Percentiles rank a stretch among this genome's conserved stretches.
Evolutionary conservation across 2,329 filamentous ascomycete genomes (phyloP).

Genomic region (Dothideomycetes sp.): DNA sequence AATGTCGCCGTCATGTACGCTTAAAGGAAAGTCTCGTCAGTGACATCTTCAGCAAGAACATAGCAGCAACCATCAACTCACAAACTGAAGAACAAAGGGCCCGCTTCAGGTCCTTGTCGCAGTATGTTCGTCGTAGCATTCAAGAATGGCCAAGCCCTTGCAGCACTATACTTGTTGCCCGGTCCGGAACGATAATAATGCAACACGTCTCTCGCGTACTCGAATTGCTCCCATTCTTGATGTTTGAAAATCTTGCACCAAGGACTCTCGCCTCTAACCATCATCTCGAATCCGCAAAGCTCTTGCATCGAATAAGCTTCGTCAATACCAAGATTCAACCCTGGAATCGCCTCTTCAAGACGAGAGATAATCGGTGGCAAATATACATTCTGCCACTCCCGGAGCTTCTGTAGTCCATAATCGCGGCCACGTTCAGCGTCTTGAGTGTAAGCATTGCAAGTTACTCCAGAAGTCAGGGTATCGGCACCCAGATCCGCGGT

Average conservation of each 20-base stretch:
- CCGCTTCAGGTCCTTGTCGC: constrained; percentile 32
- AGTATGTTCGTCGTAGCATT: constrained; percentile 47
- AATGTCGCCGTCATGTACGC: constrained; percentile 51
- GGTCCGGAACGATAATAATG: constrained; percentile 52
- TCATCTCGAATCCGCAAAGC: constrained; percentile 51
- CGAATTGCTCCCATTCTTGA: constrained; percentile 46
- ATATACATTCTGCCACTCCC: constrained; percentile 40
- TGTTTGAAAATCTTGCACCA: constrained; percentile 50
- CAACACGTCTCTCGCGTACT: constrained; percentile 49
- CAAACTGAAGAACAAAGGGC: constrained; percentile 50
- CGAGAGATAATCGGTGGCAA: constrained; percentile 38
- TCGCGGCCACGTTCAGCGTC: constrained; percentile 36
- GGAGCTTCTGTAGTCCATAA: constrained; percentile 41
- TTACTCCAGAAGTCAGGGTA: constrained; percentile 48
- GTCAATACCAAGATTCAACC: constrained; percentile 33
- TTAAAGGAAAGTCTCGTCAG: constrained; percentile 16
- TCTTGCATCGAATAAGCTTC: constrained; percentile 54
- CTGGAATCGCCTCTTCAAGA: constrained; percentile 35
- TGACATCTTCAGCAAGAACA: background rate
- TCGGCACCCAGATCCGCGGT: constrained; percentile 40
- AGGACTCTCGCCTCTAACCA: constrained; percentile 42
- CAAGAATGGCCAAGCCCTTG: constrained; percentile 51
- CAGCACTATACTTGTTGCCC: constrained; percentile 44
- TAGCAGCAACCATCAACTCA: constrained; percentile 22
- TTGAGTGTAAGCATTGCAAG: constrained; percentile 32